Conservation (phyloP, 148 eudicot species). For the Persicaria tinctoria region DNA sequence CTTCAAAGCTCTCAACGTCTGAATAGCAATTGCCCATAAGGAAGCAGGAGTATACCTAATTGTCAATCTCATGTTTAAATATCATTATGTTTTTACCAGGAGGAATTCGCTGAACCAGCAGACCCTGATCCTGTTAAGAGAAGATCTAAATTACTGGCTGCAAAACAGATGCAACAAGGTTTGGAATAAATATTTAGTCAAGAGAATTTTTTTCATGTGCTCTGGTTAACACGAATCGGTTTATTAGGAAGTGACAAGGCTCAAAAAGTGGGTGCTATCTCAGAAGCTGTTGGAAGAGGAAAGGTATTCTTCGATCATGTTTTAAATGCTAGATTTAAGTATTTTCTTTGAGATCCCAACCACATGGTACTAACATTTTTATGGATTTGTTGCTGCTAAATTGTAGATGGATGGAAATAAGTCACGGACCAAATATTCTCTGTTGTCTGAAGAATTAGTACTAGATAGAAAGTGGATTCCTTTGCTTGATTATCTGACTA, state of each 20-base stretch:
- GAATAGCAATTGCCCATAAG: not conserved
- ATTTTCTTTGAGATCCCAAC: not conserved
- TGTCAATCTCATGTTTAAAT: not conserved
- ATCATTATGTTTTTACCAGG: slow-evolving; percentile 23
- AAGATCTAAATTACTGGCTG: slow-evolving; percentile 38
- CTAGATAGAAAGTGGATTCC: slow-evolving; percentile 80
- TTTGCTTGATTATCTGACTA: slow-evolving; percentile 81
- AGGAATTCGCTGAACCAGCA: slow-evolving; percentile 51
- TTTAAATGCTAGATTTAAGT: not conserved
- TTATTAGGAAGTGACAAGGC: slow-evolving; percentile 36
- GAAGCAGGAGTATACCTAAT: not conserved
- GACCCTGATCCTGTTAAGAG: slow-evolving; percentile 30
- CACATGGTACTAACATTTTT: not conserved
- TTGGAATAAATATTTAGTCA: slow-evolving; percentile 14
- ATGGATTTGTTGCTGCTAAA: slow-evolving; percentile 12
- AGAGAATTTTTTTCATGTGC: not conserved
- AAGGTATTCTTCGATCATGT: slow-evolving; percentile 38
- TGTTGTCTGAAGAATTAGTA: slow-evolving; percentile 63
- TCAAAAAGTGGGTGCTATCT: slow-evolving; percentile 14
- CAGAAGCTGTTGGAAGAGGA: slow-evolving; percentile 23
- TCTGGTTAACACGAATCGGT: slow-evolving; percentile 10
- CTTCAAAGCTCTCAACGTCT: not conserved
- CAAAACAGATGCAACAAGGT: slow-evolving; percentile 41
- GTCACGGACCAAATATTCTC: slow-evolving; percentile 41
- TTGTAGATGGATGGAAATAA: slow-evolving; percentile 47